phyloP scores from a whole-genome alignment of 202 grass and related monocot species.

The Brachypodium distachyon region DNA sequence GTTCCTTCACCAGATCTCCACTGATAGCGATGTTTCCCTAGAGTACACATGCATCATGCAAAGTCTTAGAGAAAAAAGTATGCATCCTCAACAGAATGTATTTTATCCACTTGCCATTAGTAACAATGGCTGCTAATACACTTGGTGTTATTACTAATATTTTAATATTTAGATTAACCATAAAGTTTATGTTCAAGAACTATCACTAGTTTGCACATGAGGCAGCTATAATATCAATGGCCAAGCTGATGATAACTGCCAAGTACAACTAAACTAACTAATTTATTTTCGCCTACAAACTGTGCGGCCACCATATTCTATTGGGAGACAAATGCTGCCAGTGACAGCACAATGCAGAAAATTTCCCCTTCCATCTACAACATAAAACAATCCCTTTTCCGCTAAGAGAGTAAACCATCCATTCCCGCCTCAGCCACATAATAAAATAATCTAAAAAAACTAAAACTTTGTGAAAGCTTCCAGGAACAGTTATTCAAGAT shows the following conservation, averaged over 20 bases:
- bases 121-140: not conserved
- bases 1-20: slow-evolving; percentile 19
- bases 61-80: slow-evolving; percentile 9
- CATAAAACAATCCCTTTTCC: too few species aligned
- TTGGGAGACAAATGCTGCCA: not conserved
- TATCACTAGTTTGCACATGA: not conserved
- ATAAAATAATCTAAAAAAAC: not conserved
- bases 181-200: slow-evolving; percentile 1
- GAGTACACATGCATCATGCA: slow-evolving; percentile 15
- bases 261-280: not conserved
- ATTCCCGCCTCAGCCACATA: not conserved
- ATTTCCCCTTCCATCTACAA: not conserved
- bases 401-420: not conserved
- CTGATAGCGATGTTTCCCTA: slow-evolving; percentile 27
- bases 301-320: not conserved
- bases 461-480: not conserved
- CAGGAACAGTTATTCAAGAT: not conserved
- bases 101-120: not conserved
- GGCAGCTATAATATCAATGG: not conserved
- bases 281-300: not conserved
- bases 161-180: not conserved
- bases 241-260: not conserved
- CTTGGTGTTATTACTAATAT: not conserved
- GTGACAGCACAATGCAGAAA: not conserved
- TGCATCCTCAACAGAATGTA: not conserved